These are phyloP conservation scores for Veloboletus limbatus DNA, from an alignment of 1,284 basidiomycete species.

Conservation along the genomic window DNA sequence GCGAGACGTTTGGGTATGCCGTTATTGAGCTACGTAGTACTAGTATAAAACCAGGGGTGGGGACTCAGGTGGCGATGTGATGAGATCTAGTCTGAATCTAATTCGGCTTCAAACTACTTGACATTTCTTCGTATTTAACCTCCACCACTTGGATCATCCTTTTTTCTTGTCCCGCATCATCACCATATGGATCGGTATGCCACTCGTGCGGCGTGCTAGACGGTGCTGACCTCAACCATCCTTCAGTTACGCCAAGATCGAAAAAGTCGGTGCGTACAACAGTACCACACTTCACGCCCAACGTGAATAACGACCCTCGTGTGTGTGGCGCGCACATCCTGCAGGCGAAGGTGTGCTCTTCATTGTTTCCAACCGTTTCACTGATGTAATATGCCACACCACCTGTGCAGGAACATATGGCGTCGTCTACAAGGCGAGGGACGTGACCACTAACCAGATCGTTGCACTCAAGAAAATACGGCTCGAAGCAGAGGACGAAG, in stretches of 20 bases:
- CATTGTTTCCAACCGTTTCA: not conserved
- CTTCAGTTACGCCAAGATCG: constrained; percentile 64
- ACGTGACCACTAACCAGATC: constrained; percentile 70
- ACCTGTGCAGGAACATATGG: constrained; percentile 87
- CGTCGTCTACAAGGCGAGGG: constrained; percentile 93
- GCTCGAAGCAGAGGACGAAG: constrained; percentile 96
- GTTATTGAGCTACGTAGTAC: too few species aligned
- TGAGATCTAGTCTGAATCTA: constrained; percentile 9
- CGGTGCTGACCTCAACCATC: constrained; percentile 18
- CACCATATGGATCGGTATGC: constrained; percentile 33
- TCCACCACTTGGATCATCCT: constrained; percentile 5
- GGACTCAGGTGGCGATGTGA: constrained; percentile 16
- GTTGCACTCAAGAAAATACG: constrained; percentile 98
- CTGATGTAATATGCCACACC: constrained; percentile 18
- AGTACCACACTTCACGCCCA: constrained; percentile 10
- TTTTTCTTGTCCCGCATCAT: constrained; percentile 4
- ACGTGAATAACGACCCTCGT: constrained; percentile 17
- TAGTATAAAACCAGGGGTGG: not conserved
- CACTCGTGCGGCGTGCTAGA: constrained; percentile 5
- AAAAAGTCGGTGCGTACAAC: constrained; percentile 66
- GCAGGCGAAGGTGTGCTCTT: constrained; percentile 53
- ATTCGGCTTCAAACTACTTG: constrained; percentile 17
- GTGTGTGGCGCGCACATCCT: constrained; percentile 24
- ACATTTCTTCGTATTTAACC: constrained; percentile 20
- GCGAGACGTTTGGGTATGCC: too few species aligned